Conservation (phyloP, 306 rosid genomes). For the Vigna nakashimae region DNA sequence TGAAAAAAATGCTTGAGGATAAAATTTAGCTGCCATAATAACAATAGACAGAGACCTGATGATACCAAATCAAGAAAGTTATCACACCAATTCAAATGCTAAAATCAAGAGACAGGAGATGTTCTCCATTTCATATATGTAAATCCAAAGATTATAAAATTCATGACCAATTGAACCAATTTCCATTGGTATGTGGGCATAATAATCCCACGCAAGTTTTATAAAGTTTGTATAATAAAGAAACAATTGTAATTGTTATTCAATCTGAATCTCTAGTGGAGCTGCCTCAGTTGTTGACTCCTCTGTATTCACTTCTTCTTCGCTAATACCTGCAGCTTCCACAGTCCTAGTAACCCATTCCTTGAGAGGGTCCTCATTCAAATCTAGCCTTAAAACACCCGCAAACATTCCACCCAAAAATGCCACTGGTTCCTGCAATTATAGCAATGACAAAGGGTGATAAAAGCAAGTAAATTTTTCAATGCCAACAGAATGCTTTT, state of each 20-base stretch:
- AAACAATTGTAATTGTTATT: slow-evolving; percentile 48
- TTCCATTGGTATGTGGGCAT: slow-evolving; percentile 25
- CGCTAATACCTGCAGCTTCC: slow-evolving; percentile 74
- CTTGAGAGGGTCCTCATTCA: slow-evolving; percentile 90
- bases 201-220: slow-evolving; percentile 27
- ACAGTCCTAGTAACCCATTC: slow-evolving; percentile 90
- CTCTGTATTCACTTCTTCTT: slow-evolving; percentile 61
- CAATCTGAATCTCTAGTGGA: slow-evolving; percentile 86
- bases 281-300: slow-evolving; percentile 60
- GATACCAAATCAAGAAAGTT: slow-evolving; percentile 22
- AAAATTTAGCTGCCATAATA: slow-evolving; percentile 23
- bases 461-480: slow-evolving; percentile 16
- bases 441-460: slow-evolving; percentile 14
- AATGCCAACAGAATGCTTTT: slow-evolving; percentile 14
- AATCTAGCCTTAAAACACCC: slow-evolving; percentile 80
- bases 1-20: slow-evolving; percentile 16
- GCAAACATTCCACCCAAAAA: slow-evolving; percentile 93
- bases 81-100: slow-evolving; percentile 6
- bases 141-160: slow-evolving; percentile 5
- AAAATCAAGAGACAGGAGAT: neutral
- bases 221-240: slow-evolving; percentile 3
- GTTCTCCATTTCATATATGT: neutral
- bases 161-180: slow-evolving; percentile 29
- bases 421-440: slow-evolving; percentile 87
- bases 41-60: slow-evolving; percentile 11